phyloP scores from a whole-genome alignment of 1,139 yeast species.

The Spathaspora sp. region DNA sequence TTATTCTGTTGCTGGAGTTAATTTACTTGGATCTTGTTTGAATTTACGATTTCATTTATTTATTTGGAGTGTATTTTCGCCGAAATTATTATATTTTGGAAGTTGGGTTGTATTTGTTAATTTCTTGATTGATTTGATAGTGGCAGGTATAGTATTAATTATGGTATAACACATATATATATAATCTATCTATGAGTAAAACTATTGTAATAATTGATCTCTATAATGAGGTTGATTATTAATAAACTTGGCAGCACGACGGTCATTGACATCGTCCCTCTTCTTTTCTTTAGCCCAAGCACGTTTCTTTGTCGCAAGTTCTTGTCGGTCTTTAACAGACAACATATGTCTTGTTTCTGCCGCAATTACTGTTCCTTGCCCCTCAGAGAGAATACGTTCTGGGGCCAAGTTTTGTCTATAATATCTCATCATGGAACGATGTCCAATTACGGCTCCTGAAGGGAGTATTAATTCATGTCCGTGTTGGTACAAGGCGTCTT shows the following conservation, averaged over 20 bases:
- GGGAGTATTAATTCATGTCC: slow-evolving; percentile 85
- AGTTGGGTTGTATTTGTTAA: slow-evolving; percentile 70
- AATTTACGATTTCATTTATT: slow-evolving; percentile 80
- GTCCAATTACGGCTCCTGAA: slow-evolving; percentile 85
- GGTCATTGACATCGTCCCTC: slow-evolving; percentile 67
- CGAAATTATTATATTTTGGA: slow-evolving; percentile 77
- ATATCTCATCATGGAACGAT: slow-evolving; percentile 82
- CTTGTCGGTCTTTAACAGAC: slow-evolving; percentile 50
- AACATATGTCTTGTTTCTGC: slow-evolving; percentile 83
- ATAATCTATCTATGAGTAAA: no score
- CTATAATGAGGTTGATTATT: slow-evolving; percentile 91
- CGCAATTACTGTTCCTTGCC: slow-evolving; percentile 91
- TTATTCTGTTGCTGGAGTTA: slow-evolving; percentile 58
- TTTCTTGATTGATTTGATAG: slow-evolving; percentile 37
- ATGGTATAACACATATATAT: slow-evolving; percentile 7
- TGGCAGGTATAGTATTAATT: slow-evolving; percentile 17
- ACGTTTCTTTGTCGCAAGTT: slow-evolving; percentile 64
- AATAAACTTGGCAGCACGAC: slow-evolving; percentile 76
- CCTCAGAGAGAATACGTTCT: slow-evolving; percentile 71
- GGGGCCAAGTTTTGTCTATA: slow-evolving; percentile 81
- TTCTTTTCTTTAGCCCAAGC: slow-evolving; percentile 73
- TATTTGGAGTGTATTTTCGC: slow-evolving; percentile 97
- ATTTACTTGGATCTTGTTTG: slow-evolving; percentile 68
- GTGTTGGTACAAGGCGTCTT: slow-evolving; percentile 42
- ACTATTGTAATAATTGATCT: slow-evolving; percentile 84